Base-by-base conservation (phyloP, 345 rosid genomes). In the Psidium friedrichsthalianum region DNA sequence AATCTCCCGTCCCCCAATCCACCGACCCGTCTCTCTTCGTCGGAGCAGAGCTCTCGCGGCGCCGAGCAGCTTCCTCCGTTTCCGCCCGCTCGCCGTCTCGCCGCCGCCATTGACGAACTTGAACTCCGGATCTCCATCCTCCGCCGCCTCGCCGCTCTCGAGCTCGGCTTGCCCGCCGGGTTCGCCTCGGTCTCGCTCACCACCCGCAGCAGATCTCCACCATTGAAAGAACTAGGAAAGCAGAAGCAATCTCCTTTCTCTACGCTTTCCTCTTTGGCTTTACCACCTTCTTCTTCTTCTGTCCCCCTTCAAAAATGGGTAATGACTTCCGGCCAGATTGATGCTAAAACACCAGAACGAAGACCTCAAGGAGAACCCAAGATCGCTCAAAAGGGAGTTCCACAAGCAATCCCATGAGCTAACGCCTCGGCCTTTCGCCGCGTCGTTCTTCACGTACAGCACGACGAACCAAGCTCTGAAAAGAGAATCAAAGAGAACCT, bases 181-280 rank as follows among this genome's bases (percentile, higher is more conserved):
- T 12, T 81, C 42, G 51, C 61, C 56, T 91, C 89, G 40, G 86
- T 86, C 51, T 90, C 95, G 85, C 88, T 92, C 56, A 87, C 91
- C 64, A 92, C 90, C 92, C 96, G 57, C 90, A 89, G 85, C 91
- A 94, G 42, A 94, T 91, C 87, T 93, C 97, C 51, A 93, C 93
- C 98, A 93, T 87, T 24, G 80, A 69, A 36, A 69, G 80, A 36
- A 18, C 47, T 9, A 20, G 47, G 47, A 36, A 36, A 69, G 47
- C 47, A 20, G 36, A 69, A 69, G 80, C 13, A 9, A 40, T 18
- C 25, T 24, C 47, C 47, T 69, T 69, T 40, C 80, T 69, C 80
- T 12, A 18, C 80, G 47, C 14, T 36, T 11, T 36, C 47, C 47
- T 69, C 47, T 69, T 40, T 9, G 2, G 25, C 80, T 20, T 21